Conservation (phyloP, 768 basidiomycete species). For the Russula earlei region DNA sequence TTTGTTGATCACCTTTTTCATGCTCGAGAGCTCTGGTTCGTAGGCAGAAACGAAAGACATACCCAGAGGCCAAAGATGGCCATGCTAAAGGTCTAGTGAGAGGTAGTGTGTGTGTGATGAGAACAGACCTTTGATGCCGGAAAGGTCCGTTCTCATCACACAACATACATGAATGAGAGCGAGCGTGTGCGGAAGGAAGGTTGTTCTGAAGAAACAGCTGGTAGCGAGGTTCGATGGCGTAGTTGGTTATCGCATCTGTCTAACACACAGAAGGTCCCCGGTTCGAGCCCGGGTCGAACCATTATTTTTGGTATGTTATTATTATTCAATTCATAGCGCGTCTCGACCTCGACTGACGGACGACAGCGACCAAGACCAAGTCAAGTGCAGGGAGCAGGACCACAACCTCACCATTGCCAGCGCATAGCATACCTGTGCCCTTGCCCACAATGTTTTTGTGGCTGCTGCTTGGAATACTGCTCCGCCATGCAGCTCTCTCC, state of each 20-base stretch:
- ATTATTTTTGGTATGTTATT: neutral
- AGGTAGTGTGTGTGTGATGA: too few species aligned
- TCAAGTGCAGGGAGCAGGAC: too few species aligned
- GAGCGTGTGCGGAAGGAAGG: neutral
- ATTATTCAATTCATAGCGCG: too few species aligned
- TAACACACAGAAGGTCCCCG: constrained; percentile 36
- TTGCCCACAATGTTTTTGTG: neutral
- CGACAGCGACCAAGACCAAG: too few species aligned
- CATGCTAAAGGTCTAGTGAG: constrained; percentile 34
- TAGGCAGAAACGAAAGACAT: constrained; percentile 21
- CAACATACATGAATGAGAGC: too few species aligned
- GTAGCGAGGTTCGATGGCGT: constrained; percentile 45
- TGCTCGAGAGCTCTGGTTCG: constrained; percentile 4
- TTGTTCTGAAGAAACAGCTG: too few species aligned
- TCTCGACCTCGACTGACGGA: neutral
- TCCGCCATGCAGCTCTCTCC: constrained; percentile 16
- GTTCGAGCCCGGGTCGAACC: constrained; percentile 21
- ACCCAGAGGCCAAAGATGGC: constrained; percentile 80
- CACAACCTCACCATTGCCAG: too few species aligned
- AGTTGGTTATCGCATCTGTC: constrained; percentile 75
- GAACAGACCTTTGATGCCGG: neutral
- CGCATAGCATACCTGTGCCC: too few species aligned
- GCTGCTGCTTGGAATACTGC: neutral
- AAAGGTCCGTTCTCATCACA: too few species aligned
- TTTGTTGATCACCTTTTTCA: constrained; percentile 86